Evolutionary conservation across 1,284 basidiomycete species (phyloP), one percentile per base, ranked within the genome.

Genomic region (Moniliella sp.): DNA sequence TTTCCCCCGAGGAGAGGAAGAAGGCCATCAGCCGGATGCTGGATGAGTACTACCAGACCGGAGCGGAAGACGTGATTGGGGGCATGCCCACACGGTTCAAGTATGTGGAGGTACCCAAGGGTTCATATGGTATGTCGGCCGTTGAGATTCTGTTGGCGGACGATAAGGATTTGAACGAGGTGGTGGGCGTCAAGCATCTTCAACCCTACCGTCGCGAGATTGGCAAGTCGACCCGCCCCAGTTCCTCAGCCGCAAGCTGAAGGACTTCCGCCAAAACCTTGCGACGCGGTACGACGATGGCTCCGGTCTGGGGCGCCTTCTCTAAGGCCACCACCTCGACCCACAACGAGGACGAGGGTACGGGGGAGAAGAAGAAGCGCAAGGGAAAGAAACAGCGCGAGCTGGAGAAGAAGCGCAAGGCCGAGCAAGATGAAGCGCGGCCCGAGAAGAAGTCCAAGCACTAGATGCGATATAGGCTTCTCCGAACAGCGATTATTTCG

Each of bases 41-140:
- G 73, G 78, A 86, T 40, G 78, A 84, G 55, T 68, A 94, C 32
- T 78, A 83, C 58, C 72, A 68, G 17, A 68, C 94, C 12, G 84
- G 93, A 46, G 91, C 93, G 66, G 93, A 94, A 62, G 86, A 93
- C 57, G 72, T 91, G 67, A 75, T 88, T 38, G 86, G 77, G 4
- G 82, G 76, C 57, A 65, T 83, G 46, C 76, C 82, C 1, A 94
- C 88, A 0, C 76, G 83, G 9, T 99, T 97, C 72, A 77, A 80
- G 57, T 99, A 99, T 59, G 68, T 74, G 4, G 67, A 73, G 28
- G 74, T 82, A 9, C 65, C 73, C 18, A 63, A 75, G 0, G 68
- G 76, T 36, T 62, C 64, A 19, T 91, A 72, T 60, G 75, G 73
- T 5, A 71, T 99, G 27, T 71, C 74, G 0, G 72, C 88, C 0